Conservation (phyloP, 1,139 yeast species). For the Suhomyces terraborum region DNA sequence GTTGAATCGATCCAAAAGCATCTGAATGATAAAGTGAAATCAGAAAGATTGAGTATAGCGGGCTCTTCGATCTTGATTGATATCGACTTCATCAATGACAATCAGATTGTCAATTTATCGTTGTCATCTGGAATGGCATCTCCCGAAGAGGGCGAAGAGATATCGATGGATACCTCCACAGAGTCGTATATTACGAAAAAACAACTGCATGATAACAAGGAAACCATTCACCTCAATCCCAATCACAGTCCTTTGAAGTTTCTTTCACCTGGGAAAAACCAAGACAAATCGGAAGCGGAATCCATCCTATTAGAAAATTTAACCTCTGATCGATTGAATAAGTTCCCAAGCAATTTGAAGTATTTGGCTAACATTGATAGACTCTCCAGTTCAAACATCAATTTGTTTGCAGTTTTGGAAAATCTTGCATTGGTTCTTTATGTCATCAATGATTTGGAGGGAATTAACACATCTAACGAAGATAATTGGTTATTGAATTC, state of each 20-base stretch:
- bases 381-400: slow-evolving; percentile 32
- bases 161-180: not conserved
- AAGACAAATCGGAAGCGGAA: slow-evolving; percentile 26
- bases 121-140: slow-evolving; percentile 28
- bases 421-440: slow-evolving; percentile 33
- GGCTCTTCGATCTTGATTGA: slow-evolving; percentile 48
- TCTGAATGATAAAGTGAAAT: slow-evolving; percentile 22
- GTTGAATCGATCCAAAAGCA: slow-evolving; percentile 18
- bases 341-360: slow-evolving; percentile 40
- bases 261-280: slow-evolving; percentile 4
- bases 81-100: slow-evolving; percentile 38
- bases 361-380: slow-evolving; percentile 42
- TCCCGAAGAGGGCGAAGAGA: slow-evolving; percentile 1
- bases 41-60: slow-evolving; percentile 44
- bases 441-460: slow-evolving; percentile 27
- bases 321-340: slow-evolving; percentile 24
- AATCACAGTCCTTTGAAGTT: slow-evolving; percentile 12
- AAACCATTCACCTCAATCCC: slow-evolving; percentile 6
- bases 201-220: slow-evolving; percentile 8
- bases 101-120: slow-evolving; percentile 31
- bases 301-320: slow-evolving; percentile 33
- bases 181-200: slow-evolving; percentile 6
- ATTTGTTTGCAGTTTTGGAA: slow-evolving; percentile 37
- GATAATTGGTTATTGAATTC: slow-evolving; percentile 21
- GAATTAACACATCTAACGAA: slow-evolving; percentile 7